These are phyloP conservation scores for Clavulina sp. DNA, from an alignment of 768 basidiomycete genomes.

Conservation along the genomic window DNA sequence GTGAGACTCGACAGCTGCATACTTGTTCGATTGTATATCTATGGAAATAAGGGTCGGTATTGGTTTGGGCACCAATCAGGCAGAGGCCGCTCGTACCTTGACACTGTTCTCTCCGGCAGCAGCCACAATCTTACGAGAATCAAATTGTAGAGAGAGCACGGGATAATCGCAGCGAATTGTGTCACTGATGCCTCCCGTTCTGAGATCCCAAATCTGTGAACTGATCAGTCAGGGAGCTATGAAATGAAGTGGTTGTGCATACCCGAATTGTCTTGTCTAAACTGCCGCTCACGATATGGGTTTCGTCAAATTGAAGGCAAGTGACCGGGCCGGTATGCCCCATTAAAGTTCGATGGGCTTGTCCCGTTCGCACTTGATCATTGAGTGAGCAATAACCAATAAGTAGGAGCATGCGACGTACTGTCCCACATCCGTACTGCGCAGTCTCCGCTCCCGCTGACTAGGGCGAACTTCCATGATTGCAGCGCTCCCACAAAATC, in stretches of 20 bases:
- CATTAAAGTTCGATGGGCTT: constrained; percentile 79
- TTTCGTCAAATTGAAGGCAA: constrained; percentile 87
- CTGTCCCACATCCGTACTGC: constrained; percentile 99
- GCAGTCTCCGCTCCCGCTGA: constrained; percentile 93
- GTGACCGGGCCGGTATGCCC: constrained; percentile 92
- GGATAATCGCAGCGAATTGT: constrained; percentile 81
- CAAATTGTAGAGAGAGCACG: constrained; percentile 85
- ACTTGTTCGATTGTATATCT: constrained; percentile 92
- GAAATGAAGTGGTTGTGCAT: constrained; percentile 16
- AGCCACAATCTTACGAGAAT: constrained; percentile 80
- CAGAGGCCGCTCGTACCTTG: constrained; percentile 36
- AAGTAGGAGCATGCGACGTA: constrained; percentile 27
- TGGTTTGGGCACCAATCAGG: neutral
- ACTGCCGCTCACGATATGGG: constrained; percentile 82
- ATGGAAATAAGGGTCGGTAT: neutral
- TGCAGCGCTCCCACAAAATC: constrained; percentile 97
- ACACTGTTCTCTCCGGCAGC: constrained; percentile 87
- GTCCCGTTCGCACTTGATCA: constrained; percentile 80
- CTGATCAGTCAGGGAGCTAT: neutral
- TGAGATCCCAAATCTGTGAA: constrained; percentile 84
- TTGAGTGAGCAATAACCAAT: neutral
- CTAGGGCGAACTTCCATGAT: constrained; percentile 96
- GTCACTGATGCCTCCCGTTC: constrained; percentile 75
- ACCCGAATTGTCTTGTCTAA: constrained; percentile 87
- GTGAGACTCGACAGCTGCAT: constrained; percentile 69